Conservation (phyloP, 2,329 filamentous ascomycete species). For the Cladosporium velox region DNA sequence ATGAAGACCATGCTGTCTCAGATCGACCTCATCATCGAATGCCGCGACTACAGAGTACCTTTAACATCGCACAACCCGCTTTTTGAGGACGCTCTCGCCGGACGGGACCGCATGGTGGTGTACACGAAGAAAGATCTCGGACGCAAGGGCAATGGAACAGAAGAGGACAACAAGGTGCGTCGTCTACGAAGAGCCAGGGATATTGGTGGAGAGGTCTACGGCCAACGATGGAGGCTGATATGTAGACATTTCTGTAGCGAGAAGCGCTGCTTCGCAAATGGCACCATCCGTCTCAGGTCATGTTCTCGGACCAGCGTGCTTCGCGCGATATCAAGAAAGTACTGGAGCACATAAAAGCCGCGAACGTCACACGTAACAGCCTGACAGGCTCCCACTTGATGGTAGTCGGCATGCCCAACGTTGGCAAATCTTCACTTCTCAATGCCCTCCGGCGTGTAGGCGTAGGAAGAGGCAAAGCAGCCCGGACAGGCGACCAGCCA, state of each 20-base stretch:
- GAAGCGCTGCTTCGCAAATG: slow-evolving; percentile 56
- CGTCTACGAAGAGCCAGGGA: slow-evolving; percentile 21
- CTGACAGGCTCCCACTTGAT: slow-evolving; percentile 83
- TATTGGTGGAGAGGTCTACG: neutral
- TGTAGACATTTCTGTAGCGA: slow-evolving; percentile 32
- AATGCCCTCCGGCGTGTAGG: slow-evolving; percentile 77
- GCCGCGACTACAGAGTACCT: slow-evolving; percentile 88
- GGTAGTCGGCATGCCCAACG: slow-evolving; percentile 96
- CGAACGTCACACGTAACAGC: slow-evolving; percentile 55
- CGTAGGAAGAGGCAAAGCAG: slow-evolving; percentile 68
- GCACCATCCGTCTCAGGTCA: slow-evolving; percentile 54
- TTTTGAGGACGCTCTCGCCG: slow-evolving; percentile 76
- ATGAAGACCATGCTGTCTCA: slow-evolving; percentile 80
- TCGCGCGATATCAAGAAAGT: slow-evolving; percentile 47
- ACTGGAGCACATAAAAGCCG: slow-evolving; percentile 54
- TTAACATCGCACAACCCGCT: slow-evolving; percentile 86
- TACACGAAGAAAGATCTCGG: slow-evolving; percentile 89
- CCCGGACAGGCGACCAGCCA: slow-evolving; percentile 80
- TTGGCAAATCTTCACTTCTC: slow-evolving; percentile 92
- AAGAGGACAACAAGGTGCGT: slow-evolving; percentile 36
- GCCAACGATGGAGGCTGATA: slow-evolving; percentile 29
- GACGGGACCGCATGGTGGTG: slow-evolving; percentile 74
- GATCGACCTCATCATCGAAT: slow-evolving; percentile 89
- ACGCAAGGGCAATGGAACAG: slow-evolving; percentile 41
- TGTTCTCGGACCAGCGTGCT: slow-evolving; percentile 56